A percentile compares a stretch with the other conserved stretches of the same genome.
phyloP scores from a whole-genome alignment of 1,139 yeast genomes.

The Candida sanyaensis region DNA sequence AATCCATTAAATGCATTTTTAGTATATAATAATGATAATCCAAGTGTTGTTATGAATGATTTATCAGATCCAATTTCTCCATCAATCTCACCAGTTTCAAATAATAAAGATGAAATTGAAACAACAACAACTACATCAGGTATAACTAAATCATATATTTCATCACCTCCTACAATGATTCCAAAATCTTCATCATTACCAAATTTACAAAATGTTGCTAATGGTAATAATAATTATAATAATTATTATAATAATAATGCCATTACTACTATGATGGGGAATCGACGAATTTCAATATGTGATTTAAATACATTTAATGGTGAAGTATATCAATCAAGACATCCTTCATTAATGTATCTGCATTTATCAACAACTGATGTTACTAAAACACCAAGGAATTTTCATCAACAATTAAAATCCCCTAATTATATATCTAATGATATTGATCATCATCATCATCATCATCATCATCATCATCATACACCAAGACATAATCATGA shows the following conservation, averaged over 20 bases:
- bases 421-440: neutral
- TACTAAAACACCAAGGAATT: neutral
- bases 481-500: too few relatives aligned
- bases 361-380: conserved; percentile 9
- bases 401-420: conserved; percentile 1
- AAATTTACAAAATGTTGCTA: conserved; percentile 11
- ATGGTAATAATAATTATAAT: too few relatives aligned
- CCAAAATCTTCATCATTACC: conserved; percentile 13
- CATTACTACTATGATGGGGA: conserved; percentile 10
- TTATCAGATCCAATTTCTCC: neutral
- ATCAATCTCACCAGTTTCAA: conserved; percentile 1
- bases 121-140: too few relatives aligned
- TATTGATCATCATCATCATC: neutral
- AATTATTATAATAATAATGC: too few relatives aligned
- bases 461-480: neutral
- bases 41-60: neutral
- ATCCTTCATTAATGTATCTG: conserved; percentile 1
- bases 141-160: too few relatives aligned
- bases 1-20: conserved; percentile 31
- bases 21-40: conserved; percentile 14
- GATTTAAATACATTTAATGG: conserved; percentile 24
- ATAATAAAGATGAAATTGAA: neutral
- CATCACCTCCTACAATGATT: neutral
- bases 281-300: conserved; percentile 22
- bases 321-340: conserved; percentile 10